Percentiles rank a stretch among this genome's conserved stretches.
These are phyloP conservation scores for Yarrowia sp. DNA, from an alignment of 805 yeast genomes.

Conservation along the genomic window DNA sequence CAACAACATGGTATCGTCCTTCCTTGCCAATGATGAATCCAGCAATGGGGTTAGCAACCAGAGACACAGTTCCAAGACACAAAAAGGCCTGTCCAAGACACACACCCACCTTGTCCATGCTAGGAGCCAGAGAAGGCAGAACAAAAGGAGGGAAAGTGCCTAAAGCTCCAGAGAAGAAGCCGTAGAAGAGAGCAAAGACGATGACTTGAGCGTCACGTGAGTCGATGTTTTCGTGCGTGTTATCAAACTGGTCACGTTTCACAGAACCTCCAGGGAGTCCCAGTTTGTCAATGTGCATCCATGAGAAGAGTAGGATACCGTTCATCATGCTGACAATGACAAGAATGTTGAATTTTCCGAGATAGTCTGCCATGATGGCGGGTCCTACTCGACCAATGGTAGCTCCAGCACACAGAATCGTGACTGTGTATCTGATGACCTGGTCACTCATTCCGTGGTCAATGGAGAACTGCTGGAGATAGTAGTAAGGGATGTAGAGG, in stretches of 20 bases:
- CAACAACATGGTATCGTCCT: slow-evolving; percentile 41
- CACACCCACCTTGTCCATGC: slow-evolving; percentile 54
- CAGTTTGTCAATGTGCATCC: slow-evolving; percentile 45
- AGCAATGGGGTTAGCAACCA: slow-evolving; percentile 48
- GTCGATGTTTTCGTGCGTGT: slow-evolving; percentile 25
- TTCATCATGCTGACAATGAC: slow-evolving; percentile 47
- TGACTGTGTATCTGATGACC: slow-evolving; percentile 43
- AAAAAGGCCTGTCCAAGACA: slow-evolving; percentile 69
- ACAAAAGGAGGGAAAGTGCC: slow-evolving; percentile 41
- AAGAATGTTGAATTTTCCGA: slow-evolving; percentile 57
- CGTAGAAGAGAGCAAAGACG: slow-evolving; percentile 45
- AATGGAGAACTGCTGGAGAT: slow-evolving; percentile 37
- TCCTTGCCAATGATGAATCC: slow-evolving; percentile 45
- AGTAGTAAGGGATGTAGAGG: slow-evolving; percentile 38
- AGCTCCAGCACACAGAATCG: slow-evolving; percentile 48
- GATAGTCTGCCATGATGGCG: slow-evolving; percentile 56
- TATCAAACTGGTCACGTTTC: neutral
- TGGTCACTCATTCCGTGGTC: slow-evolving; percentile 6
- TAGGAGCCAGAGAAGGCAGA: slow-evolving; percentile 43
- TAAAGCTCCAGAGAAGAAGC: slow-evolving; percentile 45
- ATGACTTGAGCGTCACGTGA: slow-evolving; percentile 42
- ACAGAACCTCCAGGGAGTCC: neutral
- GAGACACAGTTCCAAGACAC: slow-evolving; percentile 59
- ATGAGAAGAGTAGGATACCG: slow-evolving; percentile 48
- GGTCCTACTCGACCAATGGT: slow-evolving; percentile 58